These are phyloP conservation scores for Colletotrichum tofieldiae DNA, from an alignment of 2,329 filamentous ascomycete genomes.

Conservation along the genomic window DNA sequence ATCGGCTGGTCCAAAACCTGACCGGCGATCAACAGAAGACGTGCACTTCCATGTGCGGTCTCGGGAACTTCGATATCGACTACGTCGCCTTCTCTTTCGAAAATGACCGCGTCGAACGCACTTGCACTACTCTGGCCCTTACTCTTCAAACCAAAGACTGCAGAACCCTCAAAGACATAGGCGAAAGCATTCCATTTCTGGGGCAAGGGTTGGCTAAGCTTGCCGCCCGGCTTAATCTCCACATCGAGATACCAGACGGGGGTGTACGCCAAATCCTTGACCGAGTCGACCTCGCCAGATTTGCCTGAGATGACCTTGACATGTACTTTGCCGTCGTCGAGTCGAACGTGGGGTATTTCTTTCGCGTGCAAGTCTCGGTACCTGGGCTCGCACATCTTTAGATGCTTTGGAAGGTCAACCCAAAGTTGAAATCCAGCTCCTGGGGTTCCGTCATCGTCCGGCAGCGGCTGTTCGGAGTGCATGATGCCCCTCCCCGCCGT, in stretches of 20 bases:
- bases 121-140: constrained; percentile 65
- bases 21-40: constrained; percentile 82
- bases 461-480: constrained; percentile 94
- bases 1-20: constrained; percentile 84
- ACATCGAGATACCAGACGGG: constrained; percentile 95
- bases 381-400: constrained; percentile 92
- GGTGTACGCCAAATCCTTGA: constrained; percentile 94
- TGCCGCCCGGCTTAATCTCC: constrained; percentile 83
- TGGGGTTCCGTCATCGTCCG: constrained; percentile 80
- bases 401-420: constrained; percentile 87
- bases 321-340: constrained; percentile 80
- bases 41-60: constrained; percentile 71
- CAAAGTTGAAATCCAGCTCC: constrained; percentile 95
- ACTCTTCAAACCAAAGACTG: constrained; percentile 66
- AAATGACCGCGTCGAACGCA: constrained; percentile 90
- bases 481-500: constrained; percentile 93
- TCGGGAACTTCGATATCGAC: constrained; percentile 79
- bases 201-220: constrained; percentile 82
- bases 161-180: constrained; percentile 83
- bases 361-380: constrained; percentile 86
- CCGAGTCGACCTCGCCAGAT: constrained; percentile 85
- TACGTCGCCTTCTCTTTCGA: constrained; percentile 83
- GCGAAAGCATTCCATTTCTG: constrained; percentile 90
- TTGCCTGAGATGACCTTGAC: constrained; percentile 94
- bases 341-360: constrained; percentile 83